Evolutionary conservation across 2,329 filamentous ascomycete species (phyloP).

Genomic region (Epichloe sibirici): DNA sequence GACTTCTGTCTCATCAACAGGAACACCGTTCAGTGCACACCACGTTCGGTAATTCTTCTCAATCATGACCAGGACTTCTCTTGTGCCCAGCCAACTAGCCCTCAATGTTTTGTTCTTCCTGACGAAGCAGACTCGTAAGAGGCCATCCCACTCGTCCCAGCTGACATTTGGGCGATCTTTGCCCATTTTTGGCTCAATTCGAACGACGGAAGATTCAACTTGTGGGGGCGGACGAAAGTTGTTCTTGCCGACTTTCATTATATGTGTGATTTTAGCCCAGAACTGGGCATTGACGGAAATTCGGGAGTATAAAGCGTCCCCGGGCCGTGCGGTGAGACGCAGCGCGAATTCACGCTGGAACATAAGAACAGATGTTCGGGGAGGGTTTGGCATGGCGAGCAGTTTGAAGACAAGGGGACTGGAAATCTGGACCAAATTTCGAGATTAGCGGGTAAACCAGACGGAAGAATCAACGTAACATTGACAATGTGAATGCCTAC

Average conservation of each 20-base stretch:
- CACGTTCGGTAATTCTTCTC: conserved; percentile 82
- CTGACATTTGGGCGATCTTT: conserved; percentile 67
- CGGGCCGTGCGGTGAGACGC: conserved; percentile 75
- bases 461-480: neutral
- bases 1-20: conserved; percentile 55
- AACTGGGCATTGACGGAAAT: conserved; percentile 89
- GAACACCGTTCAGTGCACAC: conserved; percentile 76
- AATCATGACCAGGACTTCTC: conserved; percentile 68
- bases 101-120: conserved; percentile 86
- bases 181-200: conserved; percentile 77
- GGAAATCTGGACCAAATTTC: conserved; percentile 49
- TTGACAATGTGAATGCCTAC: conserved; percentile 19
- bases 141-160: conserved; percentile 91
- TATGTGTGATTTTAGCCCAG: conserved; percentile 52
- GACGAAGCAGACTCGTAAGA: conserved; percentile 58
- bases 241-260: conserved; percentile 91
- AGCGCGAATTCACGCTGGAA: conserved; percentile 93
- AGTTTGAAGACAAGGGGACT: conserved; percentile 87
- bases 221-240: conserved; percentile 93
- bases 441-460: neutral
- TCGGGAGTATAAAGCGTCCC: conserved; percentile 82
- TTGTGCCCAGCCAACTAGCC: conserved; percentile 68
- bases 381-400: conserved; percentile 67
- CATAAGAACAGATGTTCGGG: conserved; percentile 81
- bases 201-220: conserved; percentile 83